phyloP scores from a whole-genome alignment of 805 yeast species.

The Candida ascalaphidarum region DNA sequence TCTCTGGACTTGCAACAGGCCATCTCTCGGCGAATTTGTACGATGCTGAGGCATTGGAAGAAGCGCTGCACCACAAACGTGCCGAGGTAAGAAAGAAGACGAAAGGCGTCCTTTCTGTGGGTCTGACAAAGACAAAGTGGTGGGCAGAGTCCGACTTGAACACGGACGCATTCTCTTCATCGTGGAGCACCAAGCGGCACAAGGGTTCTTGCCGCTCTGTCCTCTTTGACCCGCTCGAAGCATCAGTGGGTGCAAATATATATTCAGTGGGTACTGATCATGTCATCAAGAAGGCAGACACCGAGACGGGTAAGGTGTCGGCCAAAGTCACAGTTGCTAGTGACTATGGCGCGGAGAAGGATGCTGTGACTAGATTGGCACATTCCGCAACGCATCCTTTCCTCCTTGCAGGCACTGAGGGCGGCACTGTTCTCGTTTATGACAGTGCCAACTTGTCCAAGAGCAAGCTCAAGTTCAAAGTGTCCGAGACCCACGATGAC shows the following conservation, averaged over 20 bases:
- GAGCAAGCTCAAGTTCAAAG: constrained; percentile 31
- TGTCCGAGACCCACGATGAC: constrained; percentile 61
- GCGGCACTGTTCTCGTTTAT: constrained; percentile 56
- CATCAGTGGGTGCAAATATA: constrained; percentile 39
- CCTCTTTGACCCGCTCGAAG: constrained; percentile 47
- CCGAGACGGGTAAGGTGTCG: constrained; percentile 69
- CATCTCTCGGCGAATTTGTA: constrained; percentile 57
- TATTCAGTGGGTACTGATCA: constrained; percentile 76
- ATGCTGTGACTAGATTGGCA: constrained; percentile 34
- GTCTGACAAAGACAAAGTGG: constrained; percentile 13
- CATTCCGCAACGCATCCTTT: constrained; percentile 40
- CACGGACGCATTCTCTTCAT: constrained; percentile 20
- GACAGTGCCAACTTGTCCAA: constrained; percentile 48
- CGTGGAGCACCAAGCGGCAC: constrained; percentile 88
- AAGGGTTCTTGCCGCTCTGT: constrained; percentile 79
- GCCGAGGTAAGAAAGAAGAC: constrained; percentile 14
- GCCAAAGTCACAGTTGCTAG: constrained; percentile 34
- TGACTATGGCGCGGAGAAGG: constrained; percentile 14
- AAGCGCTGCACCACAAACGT: too few species aligned
- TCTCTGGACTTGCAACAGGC: constrained; percentile 79
- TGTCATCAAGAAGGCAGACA: constrained; percentile 63
- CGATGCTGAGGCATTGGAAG: constrained; percentile 38
- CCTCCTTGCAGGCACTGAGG: constrained; percentile 57
- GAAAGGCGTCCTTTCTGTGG: constrained; percentile 11
- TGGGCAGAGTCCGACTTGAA: constrained; percentile 17